phyloP scores from a whole-genome alignment of 495 filamentous ascomycete species.

The Aspergillus biplanus region DNA sequence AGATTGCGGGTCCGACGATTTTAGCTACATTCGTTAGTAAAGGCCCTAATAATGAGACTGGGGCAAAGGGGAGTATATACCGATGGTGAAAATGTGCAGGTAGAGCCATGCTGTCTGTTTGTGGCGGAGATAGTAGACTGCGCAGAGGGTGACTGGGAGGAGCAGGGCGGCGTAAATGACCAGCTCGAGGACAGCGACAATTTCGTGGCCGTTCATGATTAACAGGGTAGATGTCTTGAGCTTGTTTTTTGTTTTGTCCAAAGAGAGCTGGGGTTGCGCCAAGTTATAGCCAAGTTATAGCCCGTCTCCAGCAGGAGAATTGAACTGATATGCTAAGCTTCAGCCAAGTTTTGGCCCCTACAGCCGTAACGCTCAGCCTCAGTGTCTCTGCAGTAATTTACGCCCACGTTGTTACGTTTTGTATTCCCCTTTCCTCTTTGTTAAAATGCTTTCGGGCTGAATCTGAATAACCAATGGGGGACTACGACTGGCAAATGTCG shows the following conservation, averaged over 20 bases:
- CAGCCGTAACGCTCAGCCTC: no score
- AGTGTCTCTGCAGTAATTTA: no score
- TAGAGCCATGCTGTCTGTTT: slow-evolving; percentile 5
- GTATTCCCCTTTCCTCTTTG: no score
- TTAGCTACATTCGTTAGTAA: no score
- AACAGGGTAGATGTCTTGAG: neutral
- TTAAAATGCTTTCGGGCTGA: no score
- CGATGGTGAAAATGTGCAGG: neutral
- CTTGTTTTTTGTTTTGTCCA: neutral
- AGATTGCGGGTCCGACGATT: slow-evolving; percentile 7
- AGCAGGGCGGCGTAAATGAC: neutral
- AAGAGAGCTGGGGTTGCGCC: neutral
- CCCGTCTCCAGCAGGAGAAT: neutral
- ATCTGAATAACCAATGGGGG: no score
- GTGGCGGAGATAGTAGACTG: neutral
- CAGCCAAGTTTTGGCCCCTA: no score
- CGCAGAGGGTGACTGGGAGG: neutral
- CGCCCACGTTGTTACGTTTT: no score
- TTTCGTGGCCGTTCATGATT: slow-evolving; percentile 1
- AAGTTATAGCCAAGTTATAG: neutral
- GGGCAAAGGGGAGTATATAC: neutral
- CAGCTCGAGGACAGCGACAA: slow-evolving; percentile 3
- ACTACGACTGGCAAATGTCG: no score
- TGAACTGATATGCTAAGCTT: neutral
- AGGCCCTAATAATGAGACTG: no score